Base-by-base conservation (phyloP, 805 yeast species). In the Wickerhamomyces canadensis region DNA sequence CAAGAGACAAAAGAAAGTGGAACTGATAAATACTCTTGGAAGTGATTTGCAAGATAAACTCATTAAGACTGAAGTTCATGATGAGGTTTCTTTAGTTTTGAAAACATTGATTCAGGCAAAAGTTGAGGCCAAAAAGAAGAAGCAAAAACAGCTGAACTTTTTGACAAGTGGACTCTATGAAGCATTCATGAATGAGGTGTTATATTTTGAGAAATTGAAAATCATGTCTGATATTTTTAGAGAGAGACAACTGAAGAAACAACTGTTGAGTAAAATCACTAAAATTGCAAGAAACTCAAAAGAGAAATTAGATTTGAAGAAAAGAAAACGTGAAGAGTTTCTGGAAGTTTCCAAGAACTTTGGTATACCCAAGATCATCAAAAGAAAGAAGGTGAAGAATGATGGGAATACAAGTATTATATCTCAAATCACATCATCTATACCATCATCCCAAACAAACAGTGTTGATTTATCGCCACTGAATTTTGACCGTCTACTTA, bases 151-250 rank as follows among this genome's bases (percentile, higher is more conserved):
- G 1, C 54, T 77, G 3, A 53, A 65, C 0, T 40, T 57, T 0
- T 58, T 80, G n/a, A 52, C 79, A 2, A 49, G 56, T 1, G 84
- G 78, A 28, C 53, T 84, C 1, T 81, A 64, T 43, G 51, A 57
- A 14, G 84, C 89, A 0, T 80, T 84, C 47, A 50, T 84, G 29
- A 67, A 72, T 31, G 89, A 83, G 45, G 64, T 72, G 27, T 52
- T 74, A 0, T 76, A 67, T 48, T 55, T 70, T 27, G 54, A 61
- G 4, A 57, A 64, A 0, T 49, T 70, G 29, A 70, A 70, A 21
- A 52, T 63, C 3, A 57, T 60, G 31, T 83, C 93, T 0, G 69
- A 63, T n/a, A 23, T 42, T 2, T 53, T 65, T 30, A 54, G 70
- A 31, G 46, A 59, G 1, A 48, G 37, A 8, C 48, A 47, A 3